A percentile compares a stretch with the other conserved stretches of the same genome.
These are phyloP conservation scores for Aspergillus neoniger DNA, from an alignment of 2,329 filamentous ascomycete genomes.

Conservation along the genomic window DNA sequence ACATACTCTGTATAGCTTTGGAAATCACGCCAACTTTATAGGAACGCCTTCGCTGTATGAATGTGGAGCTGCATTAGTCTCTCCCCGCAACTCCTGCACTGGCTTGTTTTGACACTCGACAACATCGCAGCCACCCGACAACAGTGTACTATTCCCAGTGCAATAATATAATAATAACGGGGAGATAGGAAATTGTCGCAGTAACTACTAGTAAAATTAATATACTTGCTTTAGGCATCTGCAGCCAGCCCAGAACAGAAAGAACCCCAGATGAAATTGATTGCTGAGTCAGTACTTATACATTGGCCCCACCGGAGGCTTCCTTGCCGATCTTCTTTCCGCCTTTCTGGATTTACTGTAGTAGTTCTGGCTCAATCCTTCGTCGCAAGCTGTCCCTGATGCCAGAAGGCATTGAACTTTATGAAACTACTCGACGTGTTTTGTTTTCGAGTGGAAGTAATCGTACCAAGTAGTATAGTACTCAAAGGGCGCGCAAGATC, in stretches of 20 bases:
- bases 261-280: not conserved
- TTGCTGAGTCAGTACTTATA: not conserved
- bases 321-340: not conserved
- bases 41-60: not conserved
- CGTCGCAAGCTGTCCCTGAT: not conserved
- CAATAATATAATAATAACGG: too few relatives aligned
- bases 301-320: not conserved
- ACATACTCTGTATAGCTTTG: not conserved
- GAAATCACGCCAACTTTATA: too few relatives aligned
- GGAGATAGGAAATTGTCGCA: too few relatives aligned
- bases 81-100: not conserved
- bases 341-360: not conserved
- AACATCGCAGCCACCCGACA: not conserved
- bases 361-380: not conserved
- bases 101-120: not conserved
- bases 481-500: too few relatives aligned
- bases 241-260: too few relatives aligned
- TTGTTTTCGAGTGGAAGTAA: too few relatives aligned
- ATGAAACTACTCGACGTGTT: too few relatives aligned
- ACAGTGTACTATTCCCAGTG: too few relatives aligned
- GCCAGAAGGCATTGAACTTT: too few relatives aligned
- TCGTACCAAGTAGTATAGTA: too few relatives aligned
- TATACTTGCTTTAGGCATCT: too few relatives aligned
- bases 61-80: slow-evolving; percentile 1
- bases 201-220: too few relatives aligned